Base-by-base conservation (phyloP, 768 basidiomycete genomes). In the Auricularia cornea region DNA sequence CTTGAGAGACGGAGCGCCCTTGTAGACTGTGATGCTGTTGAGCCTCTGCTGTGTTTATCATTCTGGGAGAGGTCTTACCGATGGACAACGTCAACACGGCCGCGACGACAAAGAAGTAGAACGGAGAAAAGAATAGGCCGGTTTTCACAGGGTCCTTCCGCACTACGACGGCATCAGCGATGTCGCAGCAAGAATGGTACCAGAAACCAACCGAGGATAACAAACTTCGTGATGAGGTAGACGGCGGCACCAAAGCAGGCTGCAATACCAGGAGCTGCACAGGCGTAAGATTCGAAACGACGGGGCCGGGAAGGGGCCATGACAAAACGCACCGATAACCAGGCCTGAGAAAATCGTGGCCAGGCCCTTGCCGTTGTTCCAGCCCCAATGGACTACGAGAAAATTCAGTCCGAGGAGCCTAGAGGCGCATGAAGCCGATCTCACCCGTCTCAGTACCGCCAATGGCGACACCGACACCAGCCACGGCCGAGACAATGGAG, bases 401-500 rank as follows among this genome's bases (percentile, higher is more conserved):
- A 20, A 18, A 23, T 23, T 6, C 20, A 10, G 20, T 8, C 16
- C 11, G 6, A 18, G 1, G 20, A 18, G 6, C 23, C 20, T 1
- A 48, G 20, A 20, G 23, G 3, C 11, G 11, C 2, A 8, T 18
- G 18, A 40, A 48, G 44, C 10, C 20, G 44, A 38, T 38, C 44
- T 48, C 23, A 48, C 44, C 44, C 1, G 73, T 67, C 29, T 68
- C 66, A 12, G 68, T 67, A 16, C 78, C 77, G n/a, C 70, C 74
- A 20, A 70, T 68, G 2, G 77, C 77, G 31, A 71, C 65, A 61
- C 79, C 79, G 52, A 76, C 75, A 66, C 79, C 79, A 10, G 74
- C 74, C 11, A 80, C 64, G n/a, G 77, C 74, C 6, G 75, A 74
- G 60, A 79, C 72, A 62, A 78, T 73, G 3, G 76, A 78, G 69